A percentile compares a stretch with the other conserved stretches of the same genome.
These are phyloP conservation scores for Hypoxylon sp. DNA, from an alignment of 2,329 filamentous ascomycete genomes.

Conservation along the genomic window DNA sequence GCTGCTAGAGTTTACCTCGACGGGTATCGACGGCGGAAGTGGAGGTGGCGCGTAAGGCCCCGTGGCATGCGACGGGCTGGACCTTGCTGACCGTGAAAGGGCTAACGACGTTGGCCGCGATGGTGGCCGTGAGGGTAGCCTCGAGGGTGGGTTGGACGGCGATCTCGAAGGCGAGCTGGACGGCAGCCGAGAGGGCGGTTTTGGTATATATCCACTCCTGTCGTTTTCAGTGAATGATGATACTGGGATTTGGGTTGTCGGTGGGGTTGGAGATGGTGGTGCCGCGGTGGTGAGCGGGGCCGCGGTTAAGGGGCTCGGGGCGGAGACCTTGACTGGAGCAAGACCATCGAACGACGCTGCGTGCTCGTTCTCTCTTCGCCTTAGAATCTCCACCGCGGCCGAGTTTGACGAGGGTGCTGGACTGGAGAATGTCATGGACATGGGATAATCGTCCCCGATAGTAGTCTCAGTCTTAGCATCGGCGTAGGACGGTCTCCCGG, in stretches of 20 bases:
- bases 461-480: slow-evolving; percentile 42
- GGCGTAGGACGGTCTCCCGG: slow-evolving; percentile 48
- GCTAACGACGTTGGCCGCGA: slow-evolving; percentile 35
- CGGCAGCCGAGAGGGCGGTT: slow-evolving; percentile 21
- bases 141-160: slow-evolving; percentile 21
- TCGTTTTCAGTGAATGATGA: slow-evolving; percentile 3
- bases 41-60: slow-evolving; percentile 42
- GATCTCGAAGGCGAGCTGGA: slow-evolving; percentile 30
- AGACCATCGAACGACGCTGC: slow-evolving; percentile 41
- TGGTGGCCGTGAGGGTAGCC: slow-evolving; percentile 34
- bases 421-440: slow-evolving; percentile 45
- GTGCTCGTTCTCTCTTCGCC: slow-evolving; percentile 41
- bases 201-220: slow-evolving; percentile 11
- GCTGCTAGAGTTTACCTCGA: slow-evolving; percentile 42
- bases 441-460: slow-evolving; percentile 38
- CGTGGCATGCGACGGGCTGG: slow-evolving; percentile 40
- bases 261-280: slow-evolving; percentile 18
- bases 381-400: slow-evolving; percentile 46
- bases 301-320: slow-evolving; percentile 39
- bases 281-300: slow-evolving; percentile 29
- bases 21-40: slow-evolving; percentile 42
- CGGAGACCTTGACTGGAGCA: slow-evolving; percentile 41
- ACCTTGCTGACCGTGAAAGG: slow-evolving; percentile 33
- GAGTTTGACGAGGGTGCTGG: slow-evolving; percentile 46
- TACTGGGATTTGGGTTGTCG: slow-evolving; percentile 9